phyloP scores from a whole-genome alignment of 495 filamentous ascomycete species.

The Penicillium bovifimosum region DNA sequence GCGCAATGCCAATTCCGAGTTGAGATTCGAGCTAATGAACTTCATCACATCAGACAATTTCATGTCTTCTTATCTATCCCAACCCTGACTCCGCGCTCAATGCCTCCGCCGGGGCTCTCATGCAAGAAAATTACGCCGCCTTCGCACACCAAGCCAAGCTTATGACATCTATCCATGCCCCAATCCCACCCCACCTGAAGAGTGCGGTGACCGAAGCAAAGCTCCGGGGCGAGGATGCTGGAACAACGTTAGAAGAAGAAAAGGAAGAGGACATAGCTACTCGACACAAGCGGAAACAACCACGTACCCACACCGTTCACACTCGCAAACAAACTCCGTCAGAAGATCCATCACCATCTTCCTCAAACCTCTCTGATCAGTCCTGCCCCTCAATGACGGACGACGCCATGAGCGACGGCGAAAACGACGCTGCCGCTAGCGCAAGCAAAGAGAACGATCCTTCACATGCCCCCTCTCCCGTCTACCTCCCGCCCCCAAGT shows the following conservation, averaged over 20 bases:
- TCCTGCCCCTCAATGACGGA: not conserved
- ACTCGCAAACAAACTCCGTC: slow-evolving; percentile 7
- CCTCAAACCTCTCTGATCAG: slow-evolving; percentile 1
- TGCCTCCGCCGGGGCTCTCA: slow-evolving; percentile 54
- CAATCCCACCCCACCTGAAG: slow-evolving; percentile 41
- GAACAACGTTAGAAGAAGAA: slow-evolving; percentile 17
- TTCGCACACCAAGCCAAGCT: slow-evolving; percentile 58
- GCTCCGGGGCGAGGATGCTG: slow-evolving; percentile 51
- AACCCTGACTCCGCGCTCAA: slow-evolving; percentile 70
- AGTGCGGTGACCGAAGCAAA: slow-evolving; percentile 51
- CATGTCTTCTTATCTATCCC: slow-evolving; percentile 65
- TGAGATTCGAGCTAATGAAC: slow-evolving; percentile 5
- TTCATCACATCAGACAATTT: slow-evolving; percentile 47
- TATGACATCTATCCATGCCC: slow-evolving; percentile 64
- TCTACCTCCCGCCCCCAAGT: slow-evolving; percentile 24
- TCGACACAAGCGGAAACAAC: slow-evolving; percentile 23
- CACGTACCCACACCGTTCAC: slow-evolving; percentile 13
- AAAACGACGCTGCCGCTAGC: slow-evolving; percentile 24
- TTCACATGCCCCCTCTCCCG: slow-evolving; percentile 36
- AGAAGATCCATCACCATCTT: not conserved
- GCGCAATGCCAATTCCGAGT: not conserved
- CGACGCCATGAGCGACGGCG: slow-evolving; percentile 21
- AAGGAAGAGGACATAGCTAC: slow-evolving; percentile 12
- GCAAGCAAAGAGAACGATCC: slow-evolving; percentile 50
- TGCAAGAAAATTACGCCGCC: slow-evolving; percentile 56